Conservation (phyloP, 2,329 filamentous ascomycete genomes). For the Ophiocordyceps robertsii region DNA sequence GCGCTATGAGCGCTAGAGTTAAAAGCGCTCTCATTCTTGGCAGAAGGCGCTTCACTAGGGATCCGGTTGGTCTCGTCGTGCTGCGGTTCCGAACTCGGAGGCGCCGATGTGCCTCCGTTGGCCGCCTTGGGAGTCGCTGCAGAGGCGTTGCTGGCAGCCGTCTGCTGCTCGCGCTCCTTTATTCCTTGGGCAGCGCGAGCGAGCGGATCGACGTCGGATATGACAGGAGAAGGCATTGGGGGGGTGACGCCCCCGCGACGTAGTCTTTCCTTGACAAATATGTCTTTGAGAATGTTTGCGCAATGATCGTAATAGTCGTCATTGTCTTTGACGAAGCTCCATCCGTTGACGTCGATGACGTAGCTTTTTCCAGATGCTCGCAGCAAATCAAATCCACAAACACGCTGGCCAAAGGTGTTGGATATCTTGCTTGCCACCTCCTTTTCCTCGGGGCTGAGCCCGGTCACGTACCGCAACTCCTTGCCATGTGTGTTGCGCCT, state of each 20-base stretch:
- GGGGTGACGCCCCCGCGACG: slow-evolving; percentile 47
- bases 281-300: slow-evolving; percentile 70
- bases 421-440: slow-evolving; percentile 83
- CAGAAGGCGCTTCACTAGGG: slow-evolving; percentile 16
- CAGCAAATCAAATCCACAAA: slow-evolving; percentile 91
- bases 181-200: slow-evolving; percentile 15
- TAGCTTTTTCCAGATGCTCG: slow-evolving; percentile 82
- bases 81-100: slow-evolving; percentile 9
- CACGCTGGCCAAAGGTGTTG: slow-evolving; percentile 80
- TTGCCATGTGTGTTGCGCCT: slow-evolving; percentile 95
- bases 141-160: slow-evolving; percentile 4
- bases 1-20: slow-evolving; percentile 21
- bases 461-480: slow-evolving; percentile 89
- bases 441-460: slow-evolving; percentile 65
- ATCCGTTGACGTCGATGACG: slow-evolving; percentile 97
- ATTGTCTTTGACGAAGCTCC: slow-evolving; percentile 99
- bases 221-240: slow-evolving; percentile 34
- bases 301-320: slow-evolving; percentile 96
- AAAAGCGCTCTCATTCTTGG: slow-evolving; percentile 16
- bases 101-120: slow-evolving; percentile 6
- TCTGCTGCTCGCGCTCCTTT: slow-evolving; percentile 25
- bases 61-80: slow-evolving; percentile 10
- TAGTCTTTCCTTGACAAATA: slow-evolving; percentile 72
- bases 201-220: slow-evolving; percentile 30
- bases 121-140: slow-evolving; percentile 15